Base-by-base conservation (phyloP, 352 stramenopile genomes). In the Halophytophthora polymorphica region DNA sequence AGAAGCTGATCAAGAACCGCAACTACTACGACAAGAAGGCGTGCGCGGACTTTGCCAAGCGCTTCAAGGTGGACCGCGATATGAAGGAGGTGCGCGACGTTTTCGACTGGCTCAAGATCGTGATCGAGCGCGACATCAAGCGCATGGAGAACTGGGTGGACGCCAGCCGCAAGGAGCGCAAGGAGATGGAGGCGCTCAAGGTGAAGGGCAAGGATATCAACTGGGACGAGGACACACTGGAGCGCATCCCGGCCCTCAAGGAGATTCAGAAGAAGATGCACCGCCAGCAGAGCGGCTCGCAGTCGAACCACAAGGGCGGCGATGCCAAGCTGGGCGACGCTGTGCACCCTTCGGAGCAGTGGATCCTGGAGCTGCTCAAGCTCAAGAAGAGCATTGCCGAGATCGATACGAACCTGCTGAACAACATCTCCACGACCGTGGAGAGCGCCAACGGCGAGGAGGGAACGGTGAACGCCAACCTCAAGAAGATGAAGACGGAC, bases 21-120 rank as follows among this genome's bases (percentile, higher is more conserved):
- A 94, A 94, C 70, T 94, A 92, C 76, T 94, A 94, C 71, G 83
- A 94, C 60, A 72, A 73, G 18, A 87, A 86, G 58, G 80, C 83
- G 18, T 94, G 83, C 53, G 64, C 61, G 10, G 83, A 94, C 31
- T 92, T 89, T 46, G 66, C 57, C 5, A 90, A 90, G 69, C 87
- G 87, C 56, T 94, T 91, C 61, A 86, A 88, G 60, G 49, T 86
- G n/a, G 77, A 90, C 22, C 56, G 69, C 41, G 81, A 94, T 12
- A 64, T 92, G 55, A 91, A 91, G 66, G 83, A 94, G 49, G 83
- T 90, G 45, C 83, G 83, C 39, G 79, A 92, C 25, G 75, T 91
- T 37, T 88, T 94, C 29, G 83, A 94, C 50, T 94, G 83, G 83
- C 64, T 94, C 17, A 85, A 88, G 51, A 34, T 82, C 31, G 69